Conservation (phyloP, 2,329 filamentous ascomycete species). For the Rugonectria rugulosa region DNA sequence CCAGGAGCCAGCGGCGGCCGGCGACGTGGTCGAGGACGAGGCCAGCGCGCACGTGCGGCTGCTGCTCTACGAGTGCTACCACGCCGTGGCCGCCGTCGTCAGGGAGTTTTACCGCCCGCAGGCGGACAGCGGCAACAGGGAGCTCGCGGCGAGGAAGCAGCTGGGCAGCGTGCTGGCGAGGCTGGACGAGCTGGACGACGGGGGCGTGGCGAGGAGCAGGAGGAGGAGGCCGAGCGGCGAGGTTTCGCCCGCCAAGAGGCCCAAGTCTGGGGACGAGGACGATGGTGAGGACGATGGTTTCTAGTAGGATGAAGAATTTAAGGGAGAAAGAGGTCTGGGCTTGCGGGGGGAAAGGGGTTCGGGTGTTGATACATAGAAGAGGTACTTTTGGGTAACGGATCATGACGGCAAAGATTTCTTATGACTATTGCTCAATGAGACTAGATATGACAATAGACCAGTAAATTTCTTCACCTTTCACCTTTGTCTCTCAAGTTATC, state of each 20-base stretch:
- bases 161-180: constrained; percentile 56
- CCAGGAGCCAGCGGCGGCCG: neutral
- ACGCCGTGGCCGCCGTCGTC: constrained; percentile 60
- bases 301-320: too few species aligned
- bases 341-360: too few species aligned
- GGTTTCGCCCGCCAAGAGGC: constrained; percentile 54
- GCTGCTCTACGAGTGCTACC: constrained; percentile 66
- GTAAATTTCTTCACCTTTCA: neutral
- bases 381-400: constrained; percentile 9
- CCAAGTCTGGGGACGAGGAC: constrained; percentile 41
- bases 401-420: constrained; percentile 11
- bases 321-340: too few species aligned
- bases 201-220: constrained; percentile 38
- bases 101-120: constrained; percentile 62
- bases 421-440: constrained; percentile 4
- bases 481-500: neutral
- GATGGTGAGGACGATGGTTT: constrained; percentile 18
- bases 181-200: constrained; percentile 52
- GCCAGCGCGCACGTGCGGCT: constrained; percentile 55
- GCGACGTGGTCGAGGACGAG: constrained; percentile 51
- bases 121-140: constrained; percentile 55
- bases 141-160: constrained; percentile 61
- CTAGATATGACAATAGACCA: constrained; percentile 11
- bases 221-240: constrained; percentile 49
- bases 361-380: too few species aligned